Percentiles rank a stretch among this genome's conserved stretches.
These are phyloP conservation scores for Sphagnum magellanicum DNA, from an alignment of 228 moss, liverwort and hornwort genomes.

Conservation along the genomic window DNA sequence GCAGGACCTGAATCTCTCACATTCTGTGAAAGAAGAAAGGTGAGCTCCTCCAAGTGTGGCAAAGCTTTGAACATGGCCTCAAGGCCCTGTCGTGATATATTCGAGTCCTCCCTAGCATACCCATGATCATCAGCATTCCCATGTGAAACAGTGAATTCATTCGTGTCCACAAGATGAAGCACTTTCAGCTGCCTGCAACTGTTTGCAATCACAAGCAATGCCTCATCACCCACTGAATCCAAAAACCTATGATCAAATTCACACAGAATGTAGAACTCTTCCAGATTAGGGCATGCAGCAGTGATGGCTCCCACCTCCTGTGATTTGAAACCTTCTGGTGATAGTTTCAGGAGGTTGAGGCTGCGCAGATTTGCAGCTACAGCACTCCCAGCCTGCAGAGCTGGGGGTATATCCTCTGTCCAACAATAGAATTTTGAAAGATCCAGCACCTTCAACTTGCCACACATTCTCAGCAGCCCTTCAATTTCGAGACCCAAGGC, in stretches of 20 bases:
- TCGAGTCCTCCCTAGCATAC: conserved; percentile 49
- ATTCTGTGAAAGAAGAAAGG: conserved; percentile 61
- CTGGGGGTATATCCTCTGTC: conserved; percentile 90
- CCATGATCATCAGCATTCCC: conserved; percentile 47
- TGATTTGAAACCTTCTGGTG: conserved; percentile 84
- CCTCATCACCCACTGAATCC: conserved; percentile 67
- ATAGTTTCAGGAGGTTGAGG: conserved; percentile 77
- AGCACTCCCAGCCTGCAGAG: conserved; percentile 28
- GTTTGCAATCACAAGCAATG: conserved; percentile 47
- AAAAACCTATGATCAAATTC: conserved; percentile 75
- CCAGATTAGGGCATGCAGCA: conserved; percentile 58
- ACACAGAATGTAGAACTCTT: conserved; percentile 72
- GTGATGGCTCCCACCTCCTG: conserved; percentile 70
- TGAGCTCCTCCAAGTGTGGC: conserved; percentile 55
- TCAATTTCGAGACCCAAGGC: conserved; percentile 58
- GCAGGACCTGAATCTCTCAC: conserved; percentile 46
- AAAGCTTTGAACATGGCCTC: conserved; percentile 74
- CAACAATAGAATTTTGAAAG: conserved; percentile 91
- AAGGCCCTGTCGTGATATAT: conserved; percentile 58
- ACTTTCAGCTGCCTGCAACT: conserved; percentile 64
- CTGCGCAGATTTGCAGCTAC: conserved; percentile 49
- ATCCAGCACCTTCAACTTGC: conserved; percentile 54
- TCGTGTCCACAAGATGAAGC: conserved; percentile 79
- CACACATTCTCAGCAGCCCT: conserved; percentile 42
- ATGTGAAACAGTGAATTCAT: conserved; percentile 37